These are phyloP conservation scores for Agarophyton chilense DNA, from an alignment of 23 red algal genomes.

Conservation along the genomic window DNA sequence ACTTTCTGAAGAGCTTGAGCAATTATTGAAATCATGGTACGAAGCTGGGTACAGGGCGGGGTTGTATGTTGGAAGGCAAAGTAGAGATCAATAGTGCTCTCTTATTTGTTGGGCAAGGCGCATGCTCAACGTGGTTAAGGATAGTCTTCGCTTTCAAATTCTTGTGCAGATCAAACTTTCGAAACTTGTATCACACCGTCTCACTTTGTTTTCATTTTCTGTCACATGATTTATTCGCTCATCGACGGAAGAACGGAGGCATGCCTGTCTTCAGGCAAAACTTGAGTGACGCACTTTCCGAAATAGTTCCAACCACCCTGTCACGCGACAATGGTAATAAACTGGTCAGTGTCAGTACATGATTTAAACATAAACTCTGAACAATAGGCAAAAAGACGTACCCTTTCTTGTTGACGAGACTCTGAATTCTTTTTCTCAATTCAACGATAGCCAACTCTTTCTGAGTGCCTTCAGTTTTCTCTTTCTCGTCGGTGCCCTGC, in stretches of 20 bases:
- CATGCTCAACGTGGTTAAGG: neutral
- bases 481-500: neutral
- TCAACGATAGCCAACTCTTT: neutral
- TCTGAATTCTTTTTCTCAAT: slow-evolving; percentile 25
- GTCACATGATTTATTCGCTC: neutral
- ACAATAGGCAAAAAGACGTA: neutral
- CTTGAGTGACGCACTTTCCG: neutral
- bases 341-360: neutral
- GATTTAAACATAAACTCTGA: neutral
- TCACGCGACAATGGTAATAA: neutral
- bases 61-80: neutral
- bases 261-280: neutral
- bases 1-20: slow-evolving; percentile 38
- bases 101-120: neutral
- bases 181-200: neutral
- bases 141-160: too few species aligned
- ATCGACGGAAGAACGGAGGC: neutral
- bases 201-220: neutral
- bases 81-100: neutral
- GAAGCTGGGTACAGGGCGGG: slow-evolving; percentile 61
- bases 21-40: slow-evolving; percentile 57
- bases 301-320: slow-evolving; percentile 1
- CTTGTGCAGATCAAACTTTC: too few species aligned
- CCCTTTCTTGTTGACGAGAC: slow-evolving; percentile 1
- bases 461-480: neutral